Conservation (phyloP, 2,329 filamentous ascomycete species). For the Atkinsonella texensis region DNA sequence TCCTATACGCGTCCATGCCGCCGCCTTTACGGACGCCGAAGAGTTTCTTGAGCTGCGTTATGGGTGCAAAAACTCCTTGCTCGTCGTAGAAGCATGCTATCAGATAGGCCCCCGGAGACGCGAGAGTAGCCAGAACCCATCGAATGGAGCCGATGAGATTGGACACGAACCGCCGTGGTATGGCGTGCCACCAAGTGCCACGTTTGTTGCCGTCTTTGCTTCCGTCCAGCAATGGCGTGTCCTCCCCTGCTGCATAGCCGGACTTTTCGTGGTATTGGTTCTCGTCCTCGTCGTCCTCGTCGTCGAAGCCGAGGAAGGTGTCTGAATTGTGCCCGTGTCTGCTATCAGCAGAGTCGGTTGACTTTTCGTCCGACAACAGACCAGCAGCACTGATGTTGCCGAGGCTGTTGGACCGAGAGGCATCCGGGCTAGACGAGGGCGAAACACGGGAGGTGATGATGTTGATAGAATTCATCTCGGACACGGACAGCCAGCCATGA, state of each 20-base stretch:
- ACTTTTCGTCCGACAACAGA: conserved; percentile 30
- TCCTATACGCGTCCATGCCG: conserved; percentile 15
- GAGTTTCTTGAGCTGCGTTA: conserved; percentile 59
- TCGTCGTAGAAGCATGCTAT: conserved; percentile 76
- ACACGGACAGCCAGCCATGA: conserved; percentile 43
- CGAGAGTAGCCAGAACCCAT: conserved; percentile 66
- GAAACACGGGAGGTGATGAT: conserved; percentile 79
- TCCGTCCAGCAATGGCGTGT: conserved; percentile 46
- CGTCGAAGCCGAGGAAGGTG: conserved; percentile 23
- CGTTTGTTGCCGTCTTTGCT: conserved; percentile 24
- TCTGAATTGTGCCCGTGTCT: conserved; percentile 24
- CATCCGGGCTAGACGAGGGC: conserved; percentile 42
- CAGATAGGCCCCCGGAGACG: conserved; percentile 70
- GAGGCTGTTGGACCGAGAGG: conserved; percentile 50
- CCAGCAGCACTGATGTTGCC: conserved; percentile 38
- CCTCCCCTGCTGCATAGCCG: conserved; percentile 37
- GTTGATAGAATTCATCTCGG: conserved; percentile 93
- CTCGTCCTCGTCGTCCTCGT: conserved; percentile 25
- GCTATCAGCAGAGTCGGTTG: conserved; percentile 20
- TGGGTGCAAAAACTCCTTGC: conserved; percentile 64
- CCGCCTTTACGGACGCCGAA: conserved; percentile 34
- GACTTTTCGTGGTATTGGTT: conserved; percentile 26
- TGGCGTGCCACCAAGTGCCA: conserved; percentile 36
- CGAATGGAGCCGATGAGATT: conserved; percentile 65
- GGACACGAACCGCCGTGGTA: conserved; percentile 59